Base-by-base conservation (phyloP, 1,139 yeast species). In the Yamadazyma triangularis region DNA sequence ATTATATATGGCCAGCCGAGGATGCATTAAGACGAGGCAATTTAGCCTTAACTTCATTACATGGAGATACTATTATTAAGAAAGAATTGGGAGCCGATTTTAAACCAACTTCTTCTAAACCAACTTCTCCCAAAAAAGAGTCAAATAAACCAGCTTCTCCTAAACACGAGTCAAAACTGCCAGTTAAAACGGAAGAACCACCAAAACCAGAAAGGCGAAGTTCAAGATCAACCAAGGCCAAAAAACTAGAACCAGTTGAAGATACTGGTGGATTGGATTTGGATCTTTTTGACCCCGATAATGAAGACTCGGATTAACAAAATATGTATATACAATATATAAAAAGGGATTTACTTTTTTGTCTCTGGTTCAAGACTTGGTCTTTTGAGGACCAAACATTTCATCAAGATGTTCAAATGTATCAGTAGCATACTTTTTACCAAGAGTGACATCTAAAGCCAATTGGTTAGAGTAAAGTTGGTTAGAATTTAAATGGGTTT, bases 1-100 rank as follows among this genome's bases (percentile, higher is more conserved):
- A 85, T 47, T 83, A 83, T 47, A 81, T 93, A 9, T 89, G 97
- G 97, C 97, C 98, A 0, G 94, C 94, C 0, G 98, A 89, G 51
- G 96, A 89, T 54, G 84, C 91, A 16, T 68, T 89, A 52, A 70
- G 98, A 48, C 70, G 87, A 45, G 97, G 98, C 0, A 81, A 83
- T 79, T 57, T 89, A 28, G 96, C 96, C 0, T 60, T 78, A 47
- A 78, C 85, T 8, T 74, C 86, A 1, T 48, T 79, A 30, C 70
- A 74, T 42, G 67, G 70, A 2, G 73, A 73, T 3, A 76, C 75
- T 37, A 58, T 79, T 23, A 48, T 68, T 10, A 47, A 44, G 23
- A 63, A 68, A 2, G 70, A 65, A 36, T 36, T 71, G 25, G 70
- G 70, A 3, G 50, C 45, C 25, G 41, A 40, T 26, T n/a, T n/a